phyloP scores from a whole-genome alignment of 495 filamentous ascomycete species.

The Penicillium cinerascens region DNA sequence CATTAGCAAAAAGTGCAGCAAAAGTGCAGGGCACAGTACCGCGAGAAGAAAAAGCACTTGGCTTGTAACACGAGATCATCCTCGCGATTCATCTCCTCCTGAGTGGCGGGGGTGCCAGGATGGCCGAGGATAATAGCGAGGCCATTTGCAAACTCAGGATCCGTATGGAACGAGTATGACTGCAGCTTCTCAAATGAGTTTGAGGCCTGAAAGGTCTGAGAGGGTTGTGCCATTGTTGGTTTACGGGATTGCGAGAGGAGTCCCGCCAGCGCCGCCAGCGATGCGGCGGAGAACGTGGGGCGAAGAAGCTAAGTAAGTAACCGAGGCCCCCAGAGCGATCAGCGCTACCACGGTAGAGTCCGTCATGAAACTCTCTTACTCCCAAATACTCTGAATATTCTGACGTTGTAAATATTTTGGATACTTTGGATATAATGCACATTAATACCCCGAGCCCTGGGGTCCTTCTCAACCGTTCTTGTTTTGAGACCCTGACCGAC shows the following conservation, averaged over 20 bases:
- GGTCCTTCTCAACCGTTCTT: background rate
- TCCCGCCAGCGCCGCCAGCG: background rate
- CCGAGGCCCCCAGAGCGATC: conserved; percentile 4
- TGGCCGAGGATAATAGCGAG: conserved; percentile 48
- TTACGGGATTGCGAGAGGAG: background rate
- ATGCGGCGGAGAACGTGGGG: conserved; percentile 11
- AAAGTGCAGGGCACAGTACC: conserved; percentile 22
- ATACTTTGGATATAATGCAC: background rate
- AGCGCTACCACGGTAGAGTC: background rate
- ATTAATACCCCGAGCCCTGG: background rate
- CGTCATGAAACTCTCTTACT: no score
- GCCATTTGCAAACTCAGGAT: conserved; percentile 48
- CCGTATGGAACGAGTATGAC: conserved; percentile 38
- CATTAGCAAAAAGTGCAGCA: background rate
- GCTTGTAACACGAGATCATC: conserved; percentile 49
- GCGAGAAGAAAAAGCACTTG: conserved; percentile 52
- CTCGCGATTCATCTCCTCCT: conserved; percentile 36
- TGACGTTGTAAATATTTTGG: background rate
- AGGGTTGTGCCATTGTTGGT: conserved; percentile 6
- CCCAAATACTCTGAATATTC: no score
- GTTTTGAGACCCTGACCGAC: conserved; percentile 4
- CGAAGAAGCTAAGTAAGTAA: background rate
- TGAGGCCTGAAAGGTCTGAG: background rate
- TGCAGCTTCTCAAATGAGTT: conserved; percentile 27
- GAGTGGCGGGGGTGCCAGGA: conserved; percentile 36